A percentile compares a stretch with the other conserved stretches of the same genome.
Conservation (phyloP, 2,329 filamentous ascomycete genomes). For the Fusarium falciforme region DNA sequence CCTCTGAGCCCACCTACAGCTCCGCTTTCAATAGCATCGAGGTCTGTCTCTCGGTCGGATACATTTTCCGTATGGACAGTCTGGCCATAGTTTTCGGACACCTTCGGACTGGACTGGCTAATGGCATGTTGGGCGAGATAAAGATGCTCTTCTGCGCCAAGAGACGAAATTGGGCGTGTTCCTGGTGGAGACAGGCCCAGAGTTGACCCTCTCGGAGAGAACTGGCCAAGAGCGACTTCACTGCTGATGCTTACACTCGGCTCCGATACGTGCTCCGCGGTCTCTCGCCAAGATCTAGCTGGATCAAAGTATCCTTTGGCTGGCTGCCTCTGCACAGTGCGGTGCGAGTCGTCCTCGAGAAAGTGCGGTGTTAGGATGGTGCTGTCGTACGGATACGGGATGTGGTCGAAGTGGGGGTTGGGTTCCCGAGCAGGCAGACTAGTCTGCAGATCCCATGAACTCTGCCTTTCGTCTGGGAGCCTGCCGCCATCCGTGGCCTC, state of each 20-base stretch:
- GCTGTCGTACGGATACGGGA: conserved; percentile 35
- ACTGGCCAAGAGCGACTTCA: conserved; percentile 20
- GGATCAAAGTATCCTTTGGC: conserved; percentile 19
- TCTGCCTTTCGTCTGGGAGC: conserved; percentile 7
- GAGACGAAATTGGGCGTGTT: neutral
- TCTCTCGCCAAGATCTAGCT: conserved; percentile 30
- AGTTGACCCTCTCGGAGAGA: conserved; percentile 21
- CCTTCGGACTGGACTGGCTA: neutral
- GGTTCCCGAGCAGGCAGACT: conserved; percentile 20
- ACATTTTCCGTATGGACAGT: neutral
- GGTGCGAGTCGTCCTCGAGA: conserved; percentile 11
- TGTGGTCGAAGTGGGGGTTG: conserved; percentile 23
- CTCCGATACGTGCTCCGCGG: conserved; percentile 15
- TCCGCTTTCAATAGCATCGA: neutral
- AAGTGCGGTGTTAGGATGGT: conserved; percentile 28
- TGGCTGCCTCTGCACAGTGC: conserved; percentile 6
- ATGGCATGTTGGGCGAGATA: conserved; percentile 1
- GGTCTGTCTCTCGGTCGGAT: neutral
- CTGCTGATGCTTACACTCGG: conserved; percentile 30
- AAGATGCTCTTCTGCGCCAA: conserved; percentile 10
- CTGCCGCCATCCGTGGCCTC: conserved; percentile 20
- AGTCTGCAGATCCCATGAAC: conserved; percentile 17
- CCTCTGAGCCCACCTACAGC: neutral
- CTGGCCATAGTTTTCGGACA: neutral
- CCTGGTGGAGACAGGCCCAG: neutral